Evolutionary conservation across 495 filamentous ascomycete genomes (phyloP).

Genomic region (Hypoxylon trugodes): DNA sequence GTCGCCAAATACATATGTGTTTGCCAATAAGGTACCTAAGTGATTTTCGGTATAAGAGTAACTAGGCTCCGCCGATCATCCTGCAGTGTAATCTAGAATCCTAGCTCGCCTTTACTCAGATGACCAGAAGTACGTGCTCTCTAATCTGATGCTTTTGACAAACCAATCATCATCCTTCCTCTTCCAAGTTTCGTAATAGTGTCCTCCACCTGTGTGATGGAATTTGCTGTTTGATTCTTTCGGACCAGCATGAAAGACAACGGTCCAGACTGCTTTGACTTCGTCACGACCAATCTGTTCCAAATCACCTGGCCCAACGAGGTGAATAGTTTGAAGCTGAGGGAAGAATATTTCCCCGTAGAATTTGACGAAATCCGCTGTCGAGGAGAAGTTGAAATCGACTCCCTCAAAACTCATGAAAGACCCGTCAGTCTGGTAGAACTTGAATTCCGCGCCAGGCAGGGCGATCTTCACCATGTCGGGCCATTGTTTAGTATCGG

Average conservation of each 20-base stretch:
- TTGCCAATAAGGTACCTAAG: no score
- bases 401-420: background rate
- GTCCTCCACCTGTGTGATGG: slow-evolving; percentile 2
- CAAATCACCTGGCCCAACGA: background rate
- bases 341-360: background rate
- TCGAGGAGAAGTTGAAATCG: background rate
- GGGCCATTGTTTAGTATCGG: slow-evolving; percentile 14
- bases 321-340: background rate
- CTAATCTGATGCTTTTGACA: background rate
- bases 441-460: slow-evolving; percentile 1
- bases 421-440: background rate
- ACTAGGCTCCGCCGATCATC: no score
- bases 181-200: slow-evolving; percentile 17
- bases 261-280: slow-evolving; percentile 3
- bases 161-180: slow-evolving; percentile 15
- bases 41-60: no score
- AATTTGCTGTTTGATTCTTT: background rate
- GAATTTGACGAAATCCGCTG: background rate
- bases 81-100: no score
- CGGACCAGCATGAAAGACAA: background rate
- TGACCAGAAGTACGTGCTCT: background rate
- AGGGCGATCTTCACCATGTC: background rate
- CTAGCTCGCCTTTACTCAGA: no score
- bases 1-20: no score
- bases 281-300: slow-evolving; percentile 13